These are phyloP conservation scores for Chrysanthemum lavandulifolium DNA, from an alignment of 129 eudicot species.

Conservation along the genomic window DNA sequence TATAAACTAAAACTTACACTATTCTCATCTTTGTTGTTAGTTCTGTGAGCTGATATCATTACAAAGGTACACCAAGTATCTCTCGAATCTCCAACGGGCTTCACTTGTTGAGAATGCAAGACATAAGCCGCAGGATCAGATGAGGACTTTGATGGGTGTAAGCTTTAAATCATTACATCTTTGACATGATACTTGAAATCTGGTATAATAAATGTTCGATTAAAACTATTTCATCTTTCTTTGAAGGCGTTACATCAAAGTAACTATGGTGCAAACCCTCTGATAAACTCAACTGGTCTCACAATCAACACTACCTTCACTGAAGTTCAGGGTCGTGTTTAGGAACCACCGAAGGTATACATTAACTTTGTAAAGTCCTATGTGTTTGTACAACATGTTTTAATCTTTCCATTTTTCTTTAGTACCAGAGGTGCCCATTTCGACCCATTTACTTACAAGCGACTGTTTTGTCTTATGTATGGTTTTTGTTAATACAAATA, in stretches of 20 bases:
- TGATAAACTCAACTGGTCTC: no score
- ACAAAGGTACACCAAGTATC: constrained; percentile 47
- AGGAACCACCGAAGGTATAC: no score
- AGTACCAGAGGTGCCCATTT: background rate
- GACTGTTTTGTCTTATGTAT: no score
- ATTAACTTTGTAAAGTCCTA: no score
- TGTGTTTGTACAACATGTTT: no score
- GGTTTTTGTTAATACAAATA: background rate
- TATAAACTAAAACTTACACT: background rate
- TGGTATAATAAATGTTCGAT: background rate
- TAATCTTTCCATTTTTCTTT: constrained; percentile 22
- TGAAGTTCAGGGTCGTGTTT: no score
- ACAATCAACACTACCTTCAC: no score
- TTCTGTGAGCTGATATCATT: constrained; percentile 55
- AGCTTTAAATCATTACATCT: background rate
- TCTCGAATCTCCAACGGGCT: no score
- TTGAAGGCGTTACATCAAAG: constrained; percentile 20
- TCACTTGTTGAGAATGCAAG: constrained; percentile 9
- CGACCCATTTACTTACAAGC: background rate
- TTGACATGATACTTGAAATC: background rate
- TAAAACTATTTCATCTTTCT: background rate
- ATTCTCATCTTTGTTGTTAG: constrained; percentile 21
- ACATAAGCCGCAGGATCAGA: constrained; percentile 79
- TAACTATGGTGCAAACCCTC: no score
- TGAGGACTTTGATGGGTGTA: constrained; percentile 46